Percentiles rank a stretch among this genome's conserved stretches.
These are phyloP conservation scores for Nectriaceae sp. DNA, from an alignment of 2,329 filamentous ascomycete genomes.

Conservation along the genomic window DNA sequence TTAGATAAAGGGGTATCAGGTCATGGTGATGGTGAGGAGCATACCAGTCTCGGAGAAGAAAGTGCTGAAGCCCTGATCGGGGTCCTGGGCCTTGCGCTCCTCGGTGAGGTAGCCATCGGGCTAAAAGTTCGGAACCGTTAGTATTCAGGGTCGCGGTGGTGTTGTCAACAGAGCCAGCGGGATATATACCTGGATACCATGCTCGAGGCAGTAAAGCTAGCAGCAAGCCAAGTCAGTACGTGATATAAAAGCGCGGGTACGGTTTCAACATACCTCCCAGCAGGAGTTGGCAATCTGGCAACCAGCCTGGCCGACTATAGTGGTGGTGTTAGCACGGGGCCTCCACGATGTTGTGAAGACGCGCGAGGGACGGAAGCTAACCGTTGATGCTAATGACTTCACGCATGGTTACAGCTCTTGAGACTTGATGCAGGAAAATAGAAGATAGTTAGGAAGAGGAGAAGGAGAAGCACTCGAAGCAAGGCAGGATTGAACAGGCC, in stretches of 20 bases:
- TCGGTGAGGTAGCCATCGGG: slow-evolving; percentile 98
- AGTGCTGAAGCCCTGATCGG: slow-evolving; percentile 98
- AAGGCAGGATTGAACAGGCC: slow-evolving; percentile 24
- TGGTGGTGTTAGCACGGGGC: slow-evolving; percentile 52
- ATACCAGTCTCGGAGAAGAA: slow-evolving; percentile 99
- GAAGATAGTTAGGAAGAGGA: slow-evolving; percentile 32
- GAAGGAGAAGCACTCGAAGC: slow-evolving; percentile 30
- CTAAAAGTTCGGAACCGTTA: slow-evolving; percentile 47
- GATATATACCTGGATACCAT: slow-evolving; percentile 88
- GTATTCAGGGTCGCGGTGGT: slow-evolving; percentile 15
- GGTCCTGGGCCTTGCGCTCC: slow-evolving; percentile 90
- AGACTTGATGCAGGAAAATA: slow-evolving; percentile 23
- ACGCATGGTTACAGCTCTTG: slow-evolving; percentile 75
- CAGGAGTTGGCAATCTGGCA: slow-evolving; percentile 99
- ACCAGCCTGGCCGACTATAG: slow-evolving; percentile 96
- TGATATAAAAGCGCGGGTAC: slow-evolving; percentile 1
- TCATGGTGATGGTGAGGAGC: slow-evolving; percentile 8
- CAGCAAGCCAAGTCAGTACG: slow-evolving; percentile 27
- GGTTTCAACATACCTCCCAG: slow-evolving; percentile 85
- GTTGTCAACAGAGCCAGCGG: slow-evolving; percentile 22
- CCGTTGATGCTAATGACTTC: slow-evolving; percentile 99
- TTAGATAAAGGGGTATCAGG: slow-evolving; percentile 19
- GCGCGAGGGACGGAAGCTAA: slow-evolving; percentile 52
- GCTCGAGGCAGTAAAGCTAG: slow-evolving; percentile 99
- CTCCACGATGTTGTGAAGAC: slow-evolving; percentile 44